Conservation (phyloP, 495 filamentous ascomycete species). For the Aspergillus ellipticus region DNA sequence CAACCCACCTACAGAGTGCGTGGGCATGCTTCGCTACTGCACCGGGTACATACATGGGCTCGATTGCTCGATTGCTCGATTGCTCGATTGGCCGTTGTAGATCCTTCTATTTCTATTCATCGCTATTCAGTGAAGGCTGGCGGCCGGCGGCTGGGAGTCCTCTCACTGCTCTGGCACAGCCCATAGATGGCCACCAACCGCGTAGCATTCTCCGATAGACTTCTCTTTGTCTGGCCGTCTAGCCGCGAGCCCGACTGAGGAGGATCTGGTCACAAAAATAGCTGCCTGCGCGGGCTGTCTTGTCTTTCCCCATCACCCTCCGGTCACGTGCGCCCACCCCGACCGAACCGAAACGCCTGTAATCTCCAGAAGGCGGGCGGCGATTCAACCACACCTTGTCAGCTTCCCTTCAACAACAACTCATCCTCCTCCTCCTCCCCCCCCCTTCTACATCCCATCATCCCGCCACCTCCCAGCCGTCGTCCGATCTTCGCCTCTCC, state of each 20-base stretch:
- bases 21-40: background rate
- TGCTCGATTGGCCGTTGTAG: background rate
- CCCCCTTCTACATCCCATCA: conserved; percentile 9
- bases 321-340: conserved; percentile 24
- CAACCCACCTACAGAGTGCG: background rate
- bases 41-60: background rate
- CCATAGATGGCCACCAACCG: too few relatives aligned
- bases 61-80: too few relatives aligned
- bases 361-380: conserved; percentile 23
- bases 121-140: conserved; percentile 8
- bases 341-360: conserved; percentile 27
- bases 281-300: conserved; percentile 2
- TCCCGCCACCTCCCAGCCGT: conserved; percentile 6
- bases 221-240: background rate
- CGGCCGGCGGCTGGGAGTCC: conserved; percentile 9
- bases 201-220: too few relatives aligned
- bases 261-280: background rate
- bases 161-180: background rate
- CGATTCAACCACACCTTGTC: conserved; percentile 36
- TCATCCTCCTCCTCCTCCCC: conserved; percentile 16
- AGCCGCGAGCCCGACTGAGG: background rate
- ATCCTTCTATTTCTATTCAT: background rate
- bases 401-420: conserved; percentile 30
- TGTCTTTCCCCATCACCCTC: conserved; percentile 6
- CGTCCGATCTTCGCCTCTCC: background rate